Conservation (phyloP, 257 asterid genomes). For the Galeopsis tetrahit region DNA sequence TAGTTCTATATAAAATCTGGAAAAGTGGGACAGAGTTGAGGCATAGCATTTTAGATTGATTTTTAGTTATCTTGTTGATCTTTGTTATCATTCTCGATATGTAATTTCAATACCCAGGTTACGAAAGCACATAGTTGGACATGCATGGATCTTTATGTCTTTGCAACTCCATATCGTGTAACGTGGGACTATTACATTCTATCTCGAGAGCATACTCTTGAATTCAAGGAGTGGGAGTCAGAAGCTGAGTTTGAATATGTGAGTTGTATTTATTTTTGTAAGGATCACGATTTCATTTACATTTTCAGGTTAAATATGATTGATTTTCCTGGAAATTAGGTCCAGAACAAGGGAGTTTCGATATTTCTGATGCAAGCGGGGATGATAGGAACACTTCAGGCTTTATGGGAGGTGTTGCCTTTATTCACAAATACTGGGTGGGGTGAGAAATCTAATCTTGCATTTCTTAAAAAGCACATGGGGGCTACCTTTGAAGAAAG, state of each 20-base stretch:
- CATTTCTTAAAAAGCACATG: slow-evolving; percentile 87
- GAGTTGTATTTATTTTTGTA: slow-evolving; percentile 38
- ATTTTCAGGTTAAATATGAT: slow-evolving; percentile 1
- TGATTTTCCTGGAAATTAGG: slow-evolving; percentile 45
- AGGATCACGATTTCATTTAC: neutral
- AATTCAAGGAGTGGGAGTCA: slow-evolving; percentile 83
- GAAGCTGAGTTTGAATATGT: slow-evolving; percentile 76
- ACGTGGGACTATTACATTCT: slow-evolving; percentile 87
- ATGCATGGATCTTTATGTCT: slow-evolving; percentile 87
- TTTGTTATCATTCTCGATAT: neutral
- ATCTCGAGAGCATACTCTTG: slow-evolving; percentile 83
- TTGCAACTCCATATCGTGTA: slow-evolving; percentile 88
- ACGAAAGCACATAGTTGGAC: slow-evolving; percentile 85
- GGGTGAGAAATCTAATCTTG: slow-evolving; percentile 84
- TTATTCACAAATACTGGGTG: slow-evolving; percentile 70
- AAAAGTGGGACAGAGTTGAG: slow-evolving; percentile 9
- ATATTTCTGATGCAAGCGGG: slow-evolving; percentile 91
- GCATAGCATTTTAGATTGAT: slow-evolving; percentile 19
- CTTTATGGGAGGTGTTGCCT: slow-evolving; percentile 88
- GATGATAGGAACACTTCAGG: slow-evolving; percentile 74
- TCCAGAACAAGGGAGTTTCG: slow-evolving; percentile 68
- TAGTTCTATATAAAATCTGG: neutral
- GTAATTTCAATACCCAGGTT: slow-evolving; percentile 50
- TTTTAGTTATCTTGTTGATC: slow-evolving; percentile 10
- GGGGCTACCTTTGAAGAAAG: slow-evolving; percentile 74